These are phyloP conservation scores for Cryptosporidium sp. DNA, from an alignment of 169 alveolate species.

Conservation along the genomic window DNA sequence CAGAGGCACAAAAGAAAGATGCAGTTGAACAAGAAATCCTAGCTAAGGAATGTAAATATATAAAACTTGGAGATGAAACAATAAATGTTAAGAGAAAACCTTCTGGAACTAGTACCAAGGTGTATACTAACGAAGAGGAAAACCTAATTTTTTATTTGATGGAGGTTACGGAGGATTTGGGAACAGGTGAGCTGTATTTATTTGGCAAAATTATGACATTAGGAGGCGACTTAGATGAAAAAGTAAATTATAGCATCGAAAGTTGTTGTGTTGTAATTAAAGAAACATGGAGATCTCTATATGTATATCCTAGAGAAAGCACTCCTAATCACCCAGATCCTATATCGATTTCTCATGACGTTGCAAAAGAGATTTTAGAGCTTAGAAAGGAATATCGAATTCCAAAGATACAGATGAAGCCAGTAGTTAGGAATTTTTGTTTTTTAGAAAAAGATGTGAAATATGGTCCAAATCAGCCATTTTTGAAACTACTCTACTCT, in stretches of 20 bases:
- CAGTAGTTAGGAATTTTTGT: slow-evolving; percentile 61
- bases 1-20: not conserved
- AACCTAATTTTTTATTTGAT: slow-evolving; percentile 38
- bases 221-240: not conserved
- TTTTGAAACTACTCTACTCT: slow-evolving; percentile 37
- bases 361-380: slow-evolving; percentile 60
- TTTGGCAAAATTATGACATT: slow-evolving; percentile 44
- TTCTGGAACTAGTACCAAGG: not conserved
- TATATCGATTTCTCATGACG: slow-evolving; percentile 29
- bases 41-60: not conserved
- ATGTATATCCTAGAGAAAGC: slow-evolving; percentile 66
- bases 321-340: slow-evolving; percentile 62
- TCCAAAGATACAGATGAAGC: slow-evolving; percentile 67
- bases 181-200: slow-evolving; percentile 45
- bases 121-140: not conserved
- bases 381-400: slow-evolving; percentile 42
- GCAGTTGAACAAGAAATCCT: not conserved
- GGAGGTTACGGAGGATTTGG: slow-evolving; percentile 51
- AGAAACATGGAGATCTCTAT: slow-evolving; percentile 62
- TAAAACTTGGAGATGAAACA: not conserved
- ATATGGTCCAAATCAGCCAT: slow-evolving; percentile 73
- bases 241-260: not conserved
- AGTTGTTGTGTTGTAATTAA: slow-evolving; percentile 52
- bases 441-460: slow-evolving; percentile 39
- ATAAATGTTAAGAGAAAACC: not conserved